Evolutionary conservation across 2,329 filamentous ascomycete genomes (phyloP), one percentile per base, ranked within the genome.

Genomic region (Aspergillus arachidicola): DNA sequence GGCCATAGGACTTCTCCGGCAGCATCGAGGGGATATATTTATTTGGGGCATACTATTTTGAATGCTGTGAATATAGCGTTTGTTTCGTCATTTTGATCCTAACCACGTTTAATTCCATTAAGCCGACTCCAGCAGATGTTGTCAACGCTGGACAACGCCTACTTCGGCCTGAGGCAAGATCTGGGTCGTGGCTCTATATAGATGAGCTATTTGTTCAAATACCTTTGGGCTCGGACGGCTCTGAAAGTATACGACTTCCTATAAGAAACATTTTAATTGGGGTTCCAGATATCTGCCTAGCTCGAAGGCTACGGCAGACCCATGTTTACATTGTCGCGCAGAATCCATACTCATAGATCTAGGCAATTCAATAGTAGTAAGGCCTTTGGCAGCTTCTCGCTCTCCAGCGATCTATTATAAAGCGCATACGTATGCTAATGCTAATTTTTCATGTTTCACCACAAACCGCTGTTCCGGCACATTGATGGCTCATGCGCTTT

Each of bases 31-130:
- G 45, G 46, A 63, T 60, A 57, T 26, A 5, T 48, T 64, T 48
- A 54, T 55, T 63, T 65, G 65, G 59, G 51, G 61, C 54, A 63
- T 57, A 59, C 45, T 66, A 48, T 54, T 67, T 66, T 57, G 48
- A 45, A 64, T 58, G 62, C 56, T 60, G 59, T 63, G 63, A 66
- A 64, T 56, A 66, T 66, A 65, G 57, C 56, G 53, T 59, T 58
- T 63, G 21, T 66, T 51, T 57, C 48, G 43, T 48, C 58, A 10
- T n/a, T 61, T 59, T 59, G 58, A 23, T 48, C 62, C 51, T 48
- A 58, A 59, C 54, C 53, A 56, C 34, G 32, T 62, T 38, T 50
- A 60, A n/a, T 41, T 23, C n/a, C 26, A 32, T 48, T 36, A 38
- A 43, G 14, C 41, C 16, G 28, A 34, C 36, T 26, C 32, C n/a